Percentiles rank a stretch among this genome's conserved stretches.
Conservation (phyloP, 345 rosid species). For the Rhodamnia argentea region DNA sequence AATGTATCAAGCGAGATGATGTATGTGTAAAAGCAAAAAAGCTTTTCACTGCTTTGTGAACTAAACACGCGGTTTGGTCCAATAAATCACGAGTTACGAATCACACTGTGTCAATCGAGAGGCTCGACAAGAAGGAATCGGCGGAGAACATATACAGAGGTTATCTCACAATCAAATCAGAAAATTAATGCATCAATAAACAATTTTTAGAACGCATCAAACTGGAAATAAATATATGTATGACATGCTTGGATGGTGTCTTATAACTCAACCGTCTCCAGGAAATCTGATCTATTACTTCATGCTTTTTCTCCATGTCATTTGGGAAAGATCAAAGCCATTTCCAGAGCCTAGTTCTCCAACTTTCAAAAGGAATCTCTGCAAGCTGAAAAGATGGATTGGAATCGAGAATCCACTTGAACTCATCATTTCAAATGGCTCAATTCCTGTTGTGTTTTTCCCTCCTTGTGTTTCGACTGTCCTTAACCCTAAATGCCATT, state of each 20-base stretch:
- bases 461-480: neutral
- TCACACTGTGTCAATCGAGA: neutral
- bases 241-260: neutral
- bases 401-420: neutral
- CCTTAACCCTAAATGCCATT: neutral
- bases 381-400: neutral
- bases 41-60: neutral
- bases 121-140: no score
- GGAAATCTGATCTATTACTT: neutral
- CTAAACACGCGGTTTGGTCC: neutral
- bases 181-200: neutral
- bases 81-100: neutral
- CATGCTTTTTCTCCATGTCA: neutral
- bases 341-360: neutral
- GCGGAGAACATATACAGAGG: neutral
- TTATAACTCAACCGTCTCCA: neutral
- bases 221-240: neutral
- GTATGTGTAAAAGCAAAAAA: neutral
- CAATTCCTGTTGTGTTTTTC: neutral
- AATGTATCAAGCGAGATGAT: neutral
- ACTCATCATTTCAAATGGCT: neutral
- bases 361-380: neutral
- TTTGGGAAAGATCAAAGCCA: neutral
- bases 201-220: neutral
- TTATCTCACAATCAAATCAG: neutral